phyloP scores from a whole-genome alignment of 2,329 filamentous ascomycete species.

The Cercospora sp. region DNA sequence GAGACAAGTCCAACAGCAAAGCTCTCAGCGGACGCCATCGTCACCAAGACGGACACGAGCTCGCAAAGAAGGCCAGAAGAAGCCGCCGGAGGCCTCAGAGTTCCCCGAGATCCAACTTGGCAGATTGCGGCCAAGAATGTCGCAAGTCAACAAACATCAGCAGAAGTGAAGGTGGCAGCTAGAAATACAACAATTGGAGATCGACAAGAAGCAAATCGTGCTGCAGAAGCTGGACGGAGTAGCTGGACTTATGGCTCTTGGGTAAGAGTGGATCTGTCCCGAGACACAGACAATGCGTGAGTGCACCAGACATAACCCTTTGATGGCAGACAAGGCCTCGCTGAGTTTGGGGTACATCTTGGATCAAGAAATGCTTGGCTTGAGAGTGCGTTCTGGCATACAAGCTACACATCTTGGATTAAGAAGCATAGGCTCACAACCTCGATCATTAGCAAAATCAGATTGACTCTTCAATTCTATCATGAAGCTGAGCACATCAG shows the following conservation, averaged over 20 bases:
- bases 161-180: not conserved
- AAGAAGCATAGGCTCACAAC: too few species aligned
- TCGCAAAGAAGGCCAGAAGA: not conserved
- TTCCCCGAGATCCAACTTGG: not conserved
- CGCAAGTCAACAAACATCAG: not conserved
- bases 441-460: not conserved
- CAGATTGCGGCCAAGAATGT: not conserved
- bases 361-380: too few species aligned
- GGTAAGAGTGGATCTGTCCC: not conserved
- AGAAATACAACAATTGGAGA: not conserved
- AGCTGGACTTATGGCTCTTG: not conserved
- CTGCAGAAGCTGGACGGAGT: not conserved
- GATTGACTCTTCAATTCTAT: not conserved
- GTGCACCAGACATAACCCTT: not conserved
- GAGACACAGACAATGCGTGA: not conserved
- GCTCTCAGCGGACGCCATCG: not conserved
- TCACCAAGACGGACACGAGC: not conserved
- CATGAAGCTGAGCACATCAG: not conserved
- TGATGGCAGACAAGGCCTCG: not conserved
- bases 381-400: too few species aligned
- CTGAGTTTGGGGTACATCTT: not conserved
- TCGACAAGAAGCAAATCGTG: not conserved
- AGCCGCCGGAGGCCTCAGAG: not conserved
- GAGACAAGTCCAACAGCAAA: not conserved
- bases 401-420: too few species aligned